Percentiles rank a stretch among this genome's conserved stretches.
These are phyloP conservation scores for Apiospora koreana DNA, from an alignment of 2,329 filamentous ascomycete genomes.

Conservation along the genomic window DNA sequence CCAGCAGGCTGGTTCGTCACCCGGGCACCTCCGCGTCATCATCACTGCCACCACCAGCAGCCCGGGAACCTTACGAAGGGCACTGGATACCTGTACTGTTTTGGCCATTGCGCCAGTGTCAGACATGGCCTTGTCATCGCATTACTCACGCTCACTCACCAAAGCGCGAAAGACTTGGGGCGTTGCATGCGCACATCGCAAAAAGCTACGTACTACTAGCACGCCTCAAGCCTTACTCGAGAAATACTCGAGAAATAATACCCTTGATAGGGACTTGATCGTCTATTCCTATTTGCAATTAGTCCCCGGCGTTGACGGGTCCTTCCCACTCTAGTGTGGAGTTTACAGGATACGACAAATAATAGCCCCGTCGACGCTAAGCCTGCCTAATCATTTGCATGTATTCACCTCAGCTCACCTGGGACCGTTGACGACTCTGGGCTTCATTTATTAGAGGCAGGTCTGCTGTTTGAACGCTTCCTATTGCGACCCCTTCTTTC, in stretches of 20 bases:
- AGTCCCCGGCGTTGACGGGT: not conserved
- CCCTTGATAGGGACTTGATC: not conserved
- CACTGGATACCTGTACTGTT: not conserved
- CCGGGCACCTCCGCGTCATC: not conserved
- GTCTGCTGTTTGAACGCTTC: not conserved
- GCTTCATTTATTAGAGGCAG: slow-evolving; percentile 7
- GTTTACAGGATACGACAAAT: not conserved
- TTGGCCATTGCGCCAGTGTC: slow-evolving; percentile 1
- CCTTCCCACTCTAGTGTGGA: not conserved
- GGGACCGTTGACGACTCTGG: not conserved
- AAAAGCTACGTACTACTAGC: not conserved
- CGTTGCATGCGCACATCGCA: not conserved
- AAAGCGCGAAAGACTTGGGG: not conserved
- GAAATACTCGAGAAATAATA: not conserved
- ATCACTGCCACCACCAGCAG: not conserved
- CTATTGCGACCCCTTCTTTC: not conserved
- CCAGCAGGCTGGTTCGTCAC: not conserved
- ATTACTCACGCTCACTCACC: not conserved
- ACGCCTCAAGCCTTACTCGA: not conserved
- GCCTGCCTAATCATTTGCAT: not conserved
- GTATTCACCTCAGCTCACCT: not conserved
- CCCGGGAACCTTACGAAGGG: not conserved
- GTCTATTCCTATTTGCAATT: not conserved
- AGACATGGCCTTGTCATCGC: not conserved
- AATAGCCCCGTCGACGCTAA: not conserved